Evolutionary conservation across 257 asterid species (phyloP), one percentile per base, ranked within the genome.

Genomic region (Buddleja alternifolia): DNA sequence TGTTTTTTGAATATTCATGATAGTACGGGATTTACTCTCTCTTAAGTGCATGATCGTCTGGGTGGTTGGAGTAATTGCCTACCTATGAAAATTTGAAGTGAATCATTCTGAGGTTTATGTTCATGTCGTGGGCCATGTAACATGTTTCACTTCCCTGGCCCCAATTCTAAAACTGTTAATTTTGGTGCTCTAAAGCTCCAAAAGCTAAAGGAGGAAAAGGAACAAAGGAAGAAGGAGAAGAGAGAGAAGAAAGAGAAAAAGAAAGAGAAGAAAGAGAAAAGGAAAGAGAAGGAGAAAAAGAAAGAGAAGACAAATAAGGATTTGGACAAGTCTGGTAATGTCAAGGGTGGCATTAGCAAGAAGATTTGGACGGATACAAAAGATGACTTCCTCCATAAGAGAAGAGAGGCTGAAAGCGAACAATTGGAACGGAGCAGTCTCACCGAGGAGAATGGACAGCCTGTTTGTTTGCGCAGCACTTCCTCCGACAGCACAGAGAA

Each of bases 151-250:
- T 69, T 67, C 66, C 77, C 21, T 64, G 25, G 65, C 60, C 66
- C n/a, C 61, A 40, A 44, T 66, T 75, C 88, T 88, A 79, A 88
- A 82, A 66, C 19, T 84, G 73, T 77, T 78, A 61, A 65, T 44
- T 81, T 64, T 85, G 95, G 92, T 90, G 83, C 86, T 81, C 60
- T 84, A 81, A 87, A 90, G 93, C 88, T 85, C 89, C 90, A 80
- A 72, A 81, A 54, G 42, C 86, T 77, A 66, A 75, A 45, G 78
- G 81, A 63, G 71, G 75, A 63, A 63, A 85, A 77, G 74, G 76
- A 79, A 32, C 84, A 70, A 62, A 73, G 55, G 72, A 76, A 16
- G 80, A 59, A 74, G 53, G 75, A 78, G 78, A 80, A 78, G 79
- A 75, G 73, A 47, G 80, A 60, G 48, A 74, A 59, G 70, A 80